Conservation (phyloP, 2,329 filamentous ascomycete genomes). For the Xylaria sp. region DNA sequence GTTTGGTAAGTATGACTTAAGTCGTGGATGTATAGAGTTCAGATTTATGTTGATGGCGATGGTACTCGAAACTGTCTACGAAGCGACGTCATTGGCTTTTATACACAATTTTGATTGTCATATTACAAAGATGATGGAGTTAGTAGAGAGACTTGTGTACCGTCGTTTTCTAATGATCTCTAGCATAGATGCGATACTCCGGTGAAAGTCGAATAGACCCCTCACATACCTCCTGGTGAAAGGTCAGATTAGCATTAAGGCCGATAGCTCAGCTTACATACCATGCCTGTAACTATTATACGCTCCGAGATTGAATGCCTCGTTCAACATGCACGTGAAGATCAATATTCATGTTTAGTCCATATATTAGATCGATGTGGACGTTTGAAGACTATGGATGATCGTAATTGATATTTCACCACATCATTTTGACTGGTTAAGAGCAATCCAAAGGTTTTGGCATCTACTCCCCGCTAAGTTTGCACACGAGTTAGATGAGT, state of each 20-base stretch:
- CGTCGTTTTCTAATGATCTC: background rate
- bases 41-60: constrained; percentile 1
- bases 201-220: background rate
- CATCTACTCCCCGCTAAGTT: background rate
- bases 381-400: background rate
- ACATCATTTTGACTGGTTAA: background rate
- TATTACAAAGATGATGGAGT: background rate
- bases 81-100: background rate
- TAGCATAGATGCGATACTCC: constrained; percentile 3
- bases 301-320: background rate
- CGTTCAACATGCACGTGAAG: background rate
- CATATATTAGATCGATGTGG: background rate
- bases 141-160: background rate
- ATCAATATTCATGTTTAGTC: background rate
- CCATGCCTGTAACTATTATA: background rate
- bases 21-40: too few relatives aligned
- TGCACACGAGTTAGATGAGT: background rate
- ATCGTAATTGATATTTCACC: background rate
- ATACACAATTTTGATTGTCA: constrained; percentile 8
- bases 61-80: background rate
- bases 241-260: background rate
- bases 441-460: background rate
- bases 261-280: background rate
- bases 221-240: background rate
- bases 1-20: background rate